These are phyloP conservation scores for Sporothrix inflata DNA, from an alignment of 2,329 filamentous ascomycete genomes.

Conservation along the genomic window DNA sequence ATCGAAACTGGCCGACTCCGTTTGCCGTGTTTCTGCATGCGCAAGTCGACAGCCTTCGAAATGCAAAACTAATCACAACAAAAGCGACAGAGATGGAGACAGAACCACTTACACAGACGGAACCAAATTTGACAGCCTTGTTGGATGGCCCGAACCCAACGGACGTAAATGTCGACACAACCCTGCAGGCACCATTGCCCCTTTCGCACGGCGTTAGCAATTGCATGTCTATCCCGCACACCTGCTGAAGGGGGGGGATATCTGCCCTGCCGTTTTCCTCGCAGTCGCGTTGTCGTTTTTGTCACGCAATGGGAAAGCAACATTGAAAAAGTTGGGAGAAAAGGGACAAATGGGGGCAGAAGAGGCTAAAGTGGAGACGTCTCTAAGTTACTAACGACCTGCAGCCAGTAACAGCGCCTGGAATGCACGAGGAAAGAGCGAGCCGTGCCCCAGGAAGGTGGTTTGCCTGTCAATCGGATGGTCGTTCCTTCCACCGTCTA, in stretches of 20 bases:
- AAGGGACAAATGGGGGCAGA: neutral
- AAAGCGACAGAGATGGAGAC: neutral
- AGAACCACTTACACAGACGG: neutral
- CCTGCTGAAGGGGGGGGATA: neutral
- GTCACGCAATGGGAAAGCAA: neutral
- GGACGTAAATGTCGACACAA: neutral
- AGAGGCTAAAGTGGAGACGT: neutral
- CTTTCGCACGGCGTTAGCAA: neutral
- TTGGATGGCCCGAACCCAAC: neutral
- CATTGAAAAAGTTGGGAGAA: neutral
- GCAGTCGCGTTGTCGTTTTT: neutral
- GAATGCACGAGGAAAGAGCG: too few species aligned
- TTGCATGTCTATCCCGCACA: neutral
- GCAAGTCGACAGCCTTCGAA: neutral
- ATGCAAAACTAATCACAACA: neutral
- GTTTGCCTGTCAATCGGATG: neutral
- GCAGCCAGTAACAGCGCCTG: neutral
- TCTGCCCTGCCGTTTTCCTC: neutral
- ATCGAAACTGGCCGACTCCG: conserved; percentile 17
- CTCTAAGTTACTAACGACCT: neutral
- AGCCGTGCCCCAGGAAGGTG: neutral
- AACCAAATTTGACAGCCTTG: neutral
- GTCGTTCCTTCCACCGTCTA: neutral
- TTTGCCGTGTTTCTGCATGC: neutral
- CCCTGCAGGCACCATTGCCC: neutral